These are phyloP conservation scores for Penicillium sp. DNA, from an alignment of 2,329 filamentous ascomycete genomes.

Conservation along the genomic window DNA sequence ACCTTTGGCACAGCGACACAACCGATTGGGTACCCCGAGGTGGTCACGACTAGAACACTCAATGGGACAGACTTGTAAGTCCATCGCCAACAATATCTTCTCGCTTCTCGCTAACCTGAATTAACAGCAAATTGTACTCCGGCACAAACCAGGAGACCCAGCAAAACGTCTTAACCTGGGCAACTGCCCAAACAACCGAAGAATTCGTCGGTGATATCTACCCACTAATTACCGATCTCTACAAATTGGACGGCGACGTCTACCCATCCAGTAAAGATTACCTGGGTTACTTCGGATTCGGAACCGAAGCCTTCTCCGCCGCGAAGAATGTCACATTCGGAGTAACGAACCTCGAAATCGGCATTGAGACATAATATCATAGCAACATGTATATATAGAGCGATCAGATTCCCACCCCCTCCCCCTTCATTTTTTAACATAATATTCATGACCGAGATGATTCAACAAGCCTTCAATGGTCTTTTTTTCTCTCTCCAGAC, in stretches of 20 bases:
- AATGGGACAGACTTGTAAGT: conserved; percentile 40
- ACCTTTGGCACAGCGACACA: conserved; percentile 52
- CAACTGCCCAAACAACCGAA: conserved; percentile 40
- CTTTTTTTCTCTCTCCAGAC: not conserved
- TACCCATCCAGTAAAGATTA: conserved; percentile 51
- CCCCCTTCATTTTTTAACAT: not conserved
- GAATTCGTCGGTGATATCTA: conserved; percentile 54
- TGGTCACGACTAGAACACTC: conserved; percentile 41
- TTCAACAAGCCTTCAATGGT: not conserved
- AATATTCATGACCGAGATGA: conserved; percentile 7
- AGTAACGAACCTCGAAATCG: conserved; percentile 41
- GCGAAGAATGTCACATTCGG: conserved; percentile 54
- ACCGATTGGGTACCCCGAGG: conserved; percentile 51
- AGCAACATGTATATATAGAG: conserved; percentile 6
- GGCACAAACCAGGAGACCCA: conserved; percentile 38
- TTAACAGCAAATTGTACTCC: conserved; percentile 18
- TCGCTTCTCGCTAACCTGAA: conserved; percentile 5
- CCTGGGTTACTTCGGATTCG: conserved; percentile 58
- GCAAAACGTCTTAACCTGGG: conserved; percentile 59
- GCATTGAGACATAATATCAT: conserved; percentile 24
- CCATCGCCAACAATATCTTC: not conserved
- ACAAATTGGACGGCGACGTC: conserved; percentile 35
- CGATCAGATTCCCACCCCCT: not conserved
- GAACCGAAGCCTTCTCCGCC: conserved; percentile 55
- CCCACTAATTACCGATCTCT: conserved; percentile 50